Evolutionary conservation across 1,139 yeast species (phyloP).

Genomic region (Yamadazyma buinensis): DNA sequence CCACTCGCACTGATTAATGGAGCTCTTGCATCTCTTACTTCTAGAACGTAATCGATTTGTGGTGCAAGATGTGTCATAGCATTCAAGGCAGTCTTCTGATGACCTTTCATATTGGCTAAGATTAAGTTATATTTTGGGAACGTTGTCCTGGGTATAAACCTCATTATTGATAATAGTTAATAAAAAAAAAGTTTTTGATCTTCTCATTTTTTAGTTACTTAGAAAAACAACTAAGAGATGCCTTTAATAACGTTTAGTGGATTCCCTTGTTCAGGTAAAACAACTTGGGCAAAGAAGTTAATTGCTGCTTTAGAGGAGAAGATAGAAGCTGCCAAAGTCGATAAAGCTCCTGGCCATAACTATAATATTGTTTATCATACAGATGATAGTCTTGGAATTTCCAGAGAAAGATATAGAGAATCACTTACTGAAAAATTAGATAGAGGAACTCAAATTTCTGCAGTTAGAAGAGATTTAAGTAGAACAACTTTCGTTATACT

Average conservation of each 20-base stretch:
- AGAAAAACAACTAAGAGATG: conserved; percentile 41
- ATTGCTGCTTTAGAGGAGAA: conserved; percentile 42
- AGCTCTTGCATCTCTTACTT: conserved; percentile 84
- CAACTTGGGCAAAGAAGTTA: conserved; percentile 64
- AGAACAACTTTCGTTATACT: conserved; percentile 71
- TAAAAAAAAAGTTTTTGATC: no score
- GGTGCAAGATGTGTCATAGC: conserved; percentile 70
- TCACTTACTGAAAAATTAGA: conserved; percentile 75
- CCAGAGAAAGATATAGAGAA: conserved; percentile 63
- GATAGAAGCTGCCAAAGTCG: conserved; percentile 35
- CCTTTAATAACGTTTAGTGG: conserved; percentile 85
- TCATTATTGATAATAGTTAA: no score
- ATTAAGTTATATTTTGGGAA: conserved; percentile 72
- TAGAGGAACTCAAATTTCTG: conserved; percentile 82
- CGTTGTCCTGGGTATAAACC: conserved; percentile 37
- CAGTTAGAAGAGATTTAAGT: conserved; percentile 77
- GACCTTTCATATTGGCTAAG: conserved; percentile 84
- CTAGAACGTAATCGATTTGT: conserved; percentile 76
- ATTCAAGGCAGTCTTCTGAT: conserved; percentile 77
- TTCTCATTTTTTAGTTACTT: conserved; percentile 1
- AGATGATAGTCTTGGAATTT: conserved; percentile 75
- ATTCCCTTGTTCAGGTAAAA: conserved; percentile 80
- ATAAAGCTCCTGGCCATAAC: conserved; percentile 46
- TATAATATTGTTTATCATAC: conserved; percentile 64
- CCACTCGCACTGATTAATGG: conserved; percentile 83